These are phyloP conservation scores for Russula foetens DNA, from an alignment of 768 basidiomycete genomes.

Conservation along the genomic window DNA sequence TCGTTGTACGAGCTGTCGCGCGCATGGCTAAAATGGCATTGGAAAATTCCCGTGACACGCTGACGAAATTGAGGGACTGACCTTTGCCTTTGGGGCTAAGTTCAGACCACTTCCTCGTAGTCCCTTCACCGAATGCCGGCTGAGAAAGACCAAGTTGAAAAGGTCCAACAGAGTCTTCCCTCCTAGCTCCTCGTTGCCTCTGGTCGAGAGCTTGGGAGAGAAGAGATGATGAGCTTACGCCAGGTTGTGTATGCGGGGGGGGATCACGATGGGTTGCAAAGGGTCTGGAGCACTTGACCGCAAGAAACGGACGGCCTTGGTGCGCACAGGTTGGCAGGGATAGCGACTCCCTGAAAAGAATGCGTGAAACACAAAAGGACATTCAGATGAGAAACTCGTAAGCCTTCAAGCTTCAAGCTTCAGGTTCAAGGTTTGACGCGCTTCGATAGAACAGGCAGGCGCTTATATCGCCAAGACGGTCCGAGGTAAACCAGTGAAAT, in stretches of 20 bases:
- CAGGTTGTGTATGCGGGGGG: not conserved
- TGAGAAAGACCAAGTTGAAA: slow-evolving; percentile 68
- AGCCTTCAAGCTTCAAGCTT: not conserved
- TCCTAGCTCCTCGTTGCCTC: slow-evolving; percentile 33
- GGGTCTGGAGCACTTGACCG: not conserved
- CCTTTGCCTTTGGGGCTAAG: slow-evolving; percentile 72
- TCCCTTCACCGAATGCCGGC: slow-evolving; percentile 44
- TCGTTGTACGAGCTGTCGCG: slow-evolving; percentile 44
- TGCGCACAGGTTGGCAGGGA: not conserved
- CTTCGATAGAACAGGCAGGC: not conserved
- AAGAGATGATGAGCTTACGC: slow-evolving; percentile 36
- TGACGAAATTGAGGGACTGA: slow-evolving; percentile 22
- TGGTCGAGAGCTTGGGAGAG: slow-evolving; percentile 62
- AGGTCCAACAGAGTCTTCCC: slow-evolving; percentile 63
- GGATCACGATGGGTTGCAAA: slow-evolving; percentile 14
- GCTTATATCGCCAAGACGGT: not conserved
- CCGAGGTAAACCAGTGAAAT: not conserved
- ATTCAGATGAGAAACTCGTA: not conserved
- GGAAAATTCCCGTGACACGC: not conserved
- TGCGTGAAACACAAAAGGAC: not conserved
- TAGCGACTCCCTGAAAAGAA: not conserved
- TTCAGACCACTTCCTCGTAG: slow-evolving; percentile 71
- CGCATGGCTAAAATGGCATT: slow-evolving; percentile 36
- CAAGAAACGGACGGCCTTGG: not conserved
- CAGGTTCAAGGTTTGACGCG: no score